A percentile compares a stretch with the other conserved stretches of the same genome.
Evolutionary conservation across 2,329 filamentous ascomycete genomes (phyloP).

Genomic region (Pleomassaria siparia): DNA sequence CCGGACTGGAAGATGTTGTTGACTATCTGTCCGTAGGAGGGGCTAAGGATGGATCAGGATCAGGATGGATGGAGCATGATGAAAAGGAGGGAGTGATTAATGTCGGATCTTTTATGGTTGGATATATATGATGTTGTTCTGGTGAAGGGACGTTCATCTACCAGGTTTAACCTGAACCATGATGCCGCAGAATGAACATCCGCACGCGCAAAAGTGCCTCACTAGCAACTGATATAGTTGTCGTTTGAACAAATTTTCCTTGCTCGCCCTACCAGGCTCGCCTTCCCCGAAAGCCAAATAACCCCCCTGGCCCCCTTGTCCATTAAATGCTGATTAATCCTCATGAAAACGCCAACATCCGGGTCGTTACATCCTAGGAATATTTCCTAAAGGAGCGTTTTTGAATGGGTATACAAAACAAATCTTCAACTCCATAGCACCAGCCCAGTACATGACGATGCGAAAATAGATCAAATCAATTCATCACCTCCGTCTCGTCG

Average conservation of each 20-base stretch:
- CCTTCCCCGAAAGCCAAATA: neutral
- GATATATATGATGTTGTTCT: too few relatives aligned
- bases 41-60: too few relatives aligned
- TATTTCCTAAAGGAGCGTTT: neutral
- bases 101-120: too few relatives aligned
- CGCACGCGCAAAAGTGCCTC: conserved; percentile 1
- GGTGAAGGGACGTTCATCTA: conserved; percentile 1
- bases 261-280: neutral
- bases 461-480: conserved; percentile 54
- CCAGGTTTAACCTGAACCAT: neutral
- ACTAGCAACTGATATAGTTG: conserved; percentile 1
- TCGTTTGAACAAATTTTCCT: conserved; percentile 5
- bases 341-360: conserved; percentile 7
- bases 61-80: too few relatives aligned
- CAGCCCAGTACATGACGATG: neutral
- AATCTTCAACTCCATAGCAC: conserved; percentile 5
- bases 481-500: conserved; percentile 77
- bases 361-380: conserved; percentile 3
- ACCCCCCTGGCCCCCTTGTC: too few relatives aligned
- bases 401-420: conserved; percentile 8
- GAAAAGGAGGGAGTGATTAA: too few relatives aligned
- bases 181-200: neutral
- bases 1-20: too few relatives aligned
- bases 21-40: too few relatives aligned
- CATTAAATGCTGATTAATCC: conserved; percentile 3